A percentile compares a stretch with the other conserved stretches of the same genome.
These are phyloP conservation scores for Colletotrichum endophyticum DNA, from an alignment of 2,329 filamentous ascomycete species.

Conservation along the genomic window DNA sequence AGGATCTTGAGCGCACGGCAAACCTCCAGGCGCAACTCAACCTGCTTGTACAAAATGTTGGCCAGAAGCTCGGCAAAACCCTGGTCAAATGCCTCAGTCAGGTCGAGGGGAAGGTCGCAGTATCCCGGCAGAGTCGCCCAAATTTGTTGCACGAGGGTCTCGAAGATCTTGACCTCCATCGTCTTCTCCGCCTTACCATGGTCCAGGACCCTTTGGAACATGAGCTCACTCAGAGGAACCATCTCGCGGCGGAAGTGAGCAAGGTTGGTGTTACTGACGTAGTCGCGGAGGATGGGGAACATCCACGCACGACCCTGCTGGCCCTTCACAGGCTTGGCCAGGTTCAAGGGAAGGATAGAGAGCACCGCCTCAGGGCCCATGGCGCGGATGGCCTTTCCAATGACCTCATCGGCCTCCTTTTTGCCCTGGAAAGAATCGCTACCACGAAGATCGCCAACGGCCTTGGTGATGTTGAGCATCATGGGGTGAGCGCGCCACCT, in stretches of 20 bases:
- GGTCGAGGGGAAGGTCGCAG: constrained; percentile 87
- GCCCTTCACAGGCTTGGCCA: constrained; percentile 76
- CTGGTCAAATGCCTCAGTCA: constrained; percentile 80
- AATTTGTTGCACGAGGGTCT: constrained; percentile 93
- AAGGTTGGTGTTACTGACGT: constrained; percentile 86
- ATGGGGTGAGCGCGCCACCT: constrained; percentile 86
- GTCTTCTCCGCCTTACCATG: constrained; percentile 85
- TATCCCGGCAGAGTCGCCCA: constrained; percentile 95
- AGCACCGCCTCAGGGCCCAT: constrained; percentile 91
- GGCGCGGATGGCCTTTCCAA: constrained; percentile 84
- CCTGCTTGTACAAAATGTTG: constrained; percentile 91
- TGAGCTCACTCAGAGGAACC: constrained; percentile 84
- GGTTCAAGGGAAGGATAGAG: constrained; percentile 82
- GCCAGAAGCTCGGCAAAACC: constrained; percentile 87
- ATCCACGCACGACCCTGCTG: constrained; percentile 93
- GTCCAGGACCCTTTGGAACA: constrained; percentile 89
- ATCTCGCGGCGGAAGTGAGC: constrained; percentile 86
- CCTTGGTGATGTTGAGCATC: constrained; percentile 75
- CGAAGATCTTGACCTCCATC: constrained; percentile 96
- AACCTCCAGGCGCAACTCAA: constrained; percentile 83
- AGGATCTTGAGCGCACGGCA: constrained; percentile 86
- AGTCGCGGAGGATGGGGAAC: constrained; percentile 87
- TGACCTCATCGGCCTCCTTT: constrained; percentile 90
- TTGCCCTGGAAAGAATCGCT: constrained; percentile 92
- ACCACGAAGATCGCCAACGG: constrained; percentile 83